These are phyloP conservation scores for Jimgerdemannia flammicorona DNA, from an alignment of 192 early-diverging fungal species.

Conservation along the genomic window DNA sequence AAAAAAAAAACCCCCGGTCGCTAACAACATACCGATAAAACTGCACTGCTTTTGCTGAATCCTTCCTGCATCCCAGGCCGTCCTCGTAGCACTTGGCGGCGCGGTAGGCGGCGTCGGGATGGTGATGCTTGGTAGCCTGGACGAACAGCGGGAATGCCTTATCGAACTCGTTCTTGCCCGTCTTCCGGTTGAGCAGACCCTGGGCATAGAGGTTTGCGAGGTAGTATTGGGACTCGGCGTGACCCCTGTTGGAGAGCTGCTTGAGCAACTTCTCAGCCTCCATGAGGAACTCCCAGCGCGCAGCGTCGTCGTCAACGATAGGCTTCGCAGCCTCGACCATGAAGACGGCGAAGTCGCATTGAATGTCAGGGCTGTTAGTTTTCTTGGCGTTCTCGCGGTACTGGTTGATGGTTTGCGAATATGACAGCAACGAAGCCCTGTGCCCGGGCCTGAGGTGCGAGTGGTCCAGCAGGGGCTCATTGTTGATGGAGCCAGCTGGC, in stretches of 20 bases:
- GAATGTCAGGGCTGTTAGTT: constrained; percentile 55
- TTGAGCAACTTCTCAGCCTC: constrained; percentile 67
- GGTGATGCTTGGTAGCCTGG: constrained; percentile 64
- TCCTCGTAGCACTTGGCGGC: constrained; percentile 63
- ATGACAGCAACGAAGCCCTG: constrained; percentile 50
- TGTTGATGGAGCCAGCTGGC: constrained; percentile 5
- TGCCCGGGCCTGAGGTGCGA: constrained; percentile 57
- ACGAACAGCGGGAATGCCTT: constrained; percentile 67
- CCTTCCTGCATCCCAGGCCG: constrained; percentile 58
- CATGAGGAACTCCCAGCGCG: constrained; percentile 49
- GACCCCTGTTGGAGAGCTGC: constrained; percentile 52
- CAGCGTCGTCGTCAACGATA: constrained; percentile 36
- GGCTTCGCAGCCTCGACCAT: constrained; percentile 55
- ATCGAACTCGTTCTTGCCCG: constrained; percentile 58
- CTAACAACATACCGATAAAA: constrained; percentile 58
- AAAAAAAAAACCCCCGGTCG: not conserved
- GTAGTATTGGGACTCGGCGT: constrained; percentile 67
- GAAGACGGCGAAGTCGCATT: constrained; percentile 67
- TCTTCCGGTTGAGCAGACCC: constrained; percentile 56
- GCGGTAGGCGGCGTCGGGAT: constrained; percentile 62
- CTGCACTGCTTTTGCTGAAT: constrained; percentile 54
- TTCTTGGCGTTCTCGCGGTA: constrained; percentile 67
- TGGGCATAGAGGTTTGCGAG: constrained; percentile 66
- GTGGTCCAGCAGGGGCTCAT: constrained; percentile 36
- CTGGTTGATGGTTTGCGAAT: constrained; percentile 49